Percentiles rank a stretch among this genome's conserved stretches.
phyloP scores from a whole-genome alignment of 2,329 filamentous ascomycete genomes.

The Coccinonectria pachysandricola region DNA sequence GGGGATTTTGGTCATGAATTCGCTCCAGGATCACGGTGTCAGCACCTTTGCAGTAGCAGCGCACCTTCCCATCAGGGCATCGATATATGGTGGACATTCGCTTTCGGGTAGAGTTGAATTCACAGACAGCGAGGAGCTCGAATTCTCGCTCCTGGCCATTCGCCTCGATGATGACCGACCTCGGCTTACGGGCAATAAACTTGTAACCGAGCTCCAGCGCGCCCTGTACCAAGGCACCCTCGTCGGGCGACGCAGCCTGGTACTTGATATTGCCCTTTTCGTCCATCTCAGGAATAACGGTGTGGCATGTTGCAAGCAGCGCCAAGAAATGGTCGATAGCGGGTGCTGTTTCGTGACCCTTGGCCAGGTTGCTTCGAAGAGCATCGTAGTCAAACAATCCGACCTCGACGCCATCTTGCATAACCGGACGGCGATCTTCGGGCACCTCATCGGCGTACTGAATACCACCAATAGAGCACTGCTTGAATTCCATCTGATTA shows the following conservation, averaged over 20 bases:
- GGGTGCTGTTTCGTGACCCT: slow-evolving; percentile 36
- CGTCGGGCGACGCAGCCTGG: slow-evolving; percentile 93
- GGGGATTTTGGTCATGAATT: slow-evolving; percentile 70
- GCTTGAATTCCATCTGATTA: slow-evolving; percentile 97
- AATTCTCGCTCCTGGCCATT: slow-evolving; percentile 68
- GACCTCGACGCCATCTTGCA: slow-evolving; percentile 66
- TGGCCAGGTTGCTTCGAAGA: slow-evolving; percentile 58
- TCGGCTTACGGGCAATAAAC: slow-evolving; percentile 84
- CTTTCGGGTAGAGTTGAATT: slow-evolving; percentile 92
- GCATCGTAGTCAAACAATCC: slow-evolving; percentile 79
- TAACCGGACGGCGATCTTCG: slow-evolving; percentile 73
- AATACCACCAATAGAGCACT: slow-evolving; percentile 84
- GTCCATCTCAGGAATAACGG: slow-evolving; percentile 84
- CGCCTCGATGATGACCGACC: slow-evolving; percentile 73
- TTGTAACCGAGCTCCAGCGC: slow-evolving; percentile 77
- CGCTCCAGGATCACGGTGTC: slow-evolving; percentile 96
- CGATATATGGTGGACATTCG: slow-evolving; percentile 97
- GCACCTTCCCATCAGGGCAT: slow-evolving; percentile 89
- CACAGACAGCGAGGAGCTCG: slow-evolving; percentile 89
- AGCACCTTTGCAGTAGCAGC: slow-evolving; percentile 91
- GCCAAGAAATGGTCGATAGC: slow-evolving; percentile 72
- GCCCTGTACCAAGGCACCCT: slow-evolving; percentile 92
- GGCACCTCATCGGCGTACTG: slow-evolving; percentile 90
- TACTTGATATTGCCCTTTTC: slow-evolving; percentile 87
- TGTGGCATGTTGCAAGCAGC: slow-evolving; percentile 84